Evolutionary conservation across 2,329 filamentous ascomycete genomes (phyloP), one percentile per base, ranked within the genome.

Genomic region (Ophiobolus disseminans): DNA sequence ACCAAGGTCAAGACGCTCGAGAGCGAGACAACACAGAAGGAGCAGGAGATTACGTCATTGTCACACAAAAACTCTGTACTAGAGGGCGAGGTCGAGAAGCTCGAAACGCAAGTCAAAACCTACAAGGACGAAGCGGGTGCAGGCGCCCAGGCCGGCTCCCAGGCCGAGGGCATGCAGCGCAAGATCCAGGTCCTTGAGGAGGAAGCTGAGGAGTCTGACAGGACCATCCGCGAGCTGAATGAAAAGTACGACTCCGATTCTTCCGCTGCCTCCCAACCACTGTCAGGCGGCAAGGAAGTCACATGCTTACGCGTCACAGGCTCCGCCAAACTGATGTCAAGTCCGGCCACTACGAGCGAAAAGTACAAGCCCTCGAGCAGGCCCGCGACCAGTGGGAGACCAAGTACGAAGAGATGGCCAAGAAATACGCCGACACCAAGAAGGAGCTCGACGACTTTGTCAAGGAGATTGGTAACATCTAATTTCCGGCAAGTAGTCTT

Each of bases 321-420:
- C 90, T 97, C 73, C 92, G 94, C 76, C 92, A 96, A 82, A 97
- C 94, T 80, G 94, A 99, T 76, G 91, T 97, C 80, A 97, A 97
- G 84, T 92, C 93, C 71, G 94, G 93, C 69, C 93, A 99, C 82
- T 97, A 93, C 79, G 94, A 99, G 82, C 94, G 94, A 80, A 97
- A 97, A 84, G 94, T 97, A 66, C 91, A 97, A 78, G 93, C 94
- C 69, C 87, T 97, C 72, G 94, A 99, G 81, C 82, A 85, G 72
- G 86, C 92, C 75, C 89, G 90, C 69, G 91, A 97, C 78, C 86
- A 92, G 77, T 97, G 92, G 92, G 94, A 97, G 82, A 75, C 83
- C 77, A 97, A 99, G 83, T 97, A 95, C 80, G 94, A 97, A 80
- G 93, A 97, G 76, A 95, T 96, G 88, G 77, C 87, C 67, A 89